A percentile compares a stretch with the other conserved stretches of the same genome.
Conservation (phyloP, 2,329 filamentous ascomycete genomes). For the Sclerotinia spermophila region DNA sequence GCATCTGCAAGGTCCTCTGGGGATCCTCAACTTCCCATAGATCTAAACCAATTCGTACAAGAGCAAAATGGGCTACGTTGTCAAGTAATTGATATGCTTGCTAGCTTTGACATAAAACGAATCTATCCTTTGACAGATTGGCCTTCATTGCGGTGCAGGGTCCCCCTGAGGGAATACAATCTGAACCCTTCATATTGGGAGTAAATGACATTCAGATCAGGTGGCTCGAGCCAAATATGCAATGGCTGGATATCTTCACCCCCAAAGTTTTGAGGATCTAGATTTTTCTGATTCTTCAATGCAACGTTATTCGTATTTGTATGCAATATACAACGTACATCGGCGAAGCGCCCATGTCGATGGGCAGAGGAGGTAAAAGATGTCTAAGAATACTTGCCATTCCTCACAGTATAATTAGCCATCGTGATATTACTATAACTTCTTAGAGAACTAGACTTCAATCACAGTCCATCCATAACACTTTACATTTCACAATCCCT, state of each 20-base stretch:
- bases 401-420: not conserved
- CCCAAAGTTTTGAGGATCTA: not conserved
- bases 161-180: not conserved
- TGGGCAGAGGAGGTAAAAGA: not conserved
- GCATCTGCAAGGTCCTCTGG: not conserved
- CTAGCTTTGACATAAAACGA: not conserved
- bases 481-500: not conserved
- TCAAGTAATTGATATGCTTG: not conserved
- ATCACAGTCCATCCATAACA: not conserved
- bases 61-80: not conserved
- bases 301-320: not conserved
- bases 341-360: not conserved
- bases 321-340: not conserved
- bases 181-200: not conserved
- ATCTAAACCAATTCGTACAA: too few relatives aligned
- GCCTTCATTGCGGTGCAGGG: not conserved
- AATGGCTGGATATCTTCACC: not conserved
- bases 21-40: not conserved
- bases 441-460: not conserved
- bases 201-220: not conserved
- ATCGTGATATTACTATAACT: not conserved
- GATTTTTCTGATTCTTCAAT: not conserved
- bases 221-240: not conserved
- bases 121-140: not conserved
- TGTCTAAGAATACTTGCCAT: not conserved